Evolutionary conservation across 2,329 filamentous ascomycete genomes (phyloP).

Genomic region (Rhynchosporium secalis): DNA sequence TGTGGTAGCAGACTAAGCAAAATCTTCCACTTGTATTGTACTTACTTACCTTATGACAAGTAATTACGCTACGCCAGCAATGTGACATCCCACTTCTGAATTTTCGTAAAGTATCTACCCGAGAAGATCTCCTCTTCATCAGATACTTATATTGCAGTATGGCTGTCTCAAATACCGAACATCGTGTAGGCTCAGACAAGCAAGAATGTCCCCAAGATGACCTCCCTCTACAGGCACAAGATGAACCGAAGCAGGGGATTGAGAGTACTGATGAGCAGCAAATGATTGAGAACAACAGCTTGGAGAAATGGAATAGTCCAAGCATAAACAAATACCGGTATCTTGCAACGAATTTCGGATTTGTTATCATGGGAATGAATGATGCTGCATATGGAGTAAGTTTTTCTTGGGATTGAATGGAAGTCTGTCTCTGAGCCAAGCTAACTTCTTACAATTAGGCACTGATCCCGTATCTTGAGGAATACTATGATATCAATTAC

Average conservation of each 20-base stretch:
- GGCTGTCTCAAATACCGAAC: not conserved
- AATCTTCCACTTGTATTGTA: too few relatives aligned
- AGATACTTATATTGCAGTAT: not conserved
- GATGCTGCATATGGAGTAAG: conserved; percentile 64
- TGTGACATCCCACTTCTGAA: not conserved
- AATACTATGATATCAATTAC: conserved; percentile 62
- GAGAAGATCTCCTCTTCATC: not conserved
- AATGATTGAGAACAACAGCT: conserved; percentile 12
- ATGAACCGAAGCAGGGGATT: conserved; percentile 17
- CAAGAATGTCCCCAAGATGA: not conserved
- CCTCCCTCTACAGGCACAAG: not conserved
- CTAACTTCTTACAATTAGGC: conserved; percentile 72
- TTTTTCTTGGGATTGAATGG: conserved; percentile 27
- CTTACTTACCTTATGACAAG: not conserved
- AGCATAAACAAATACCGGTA: conserved; percentile 59
- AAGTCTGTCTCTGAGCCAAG: conserved; percentile 62
- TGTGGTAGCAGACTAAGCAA: too few relatives aligned
- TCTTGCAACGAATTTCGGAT: conserved; percentile 58
- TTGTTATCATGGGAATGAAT: conserved; percentile 68
- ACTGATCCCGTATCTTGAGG: conserved; percentile 53
- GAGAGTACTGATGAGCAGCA: conserved; percentile 18
- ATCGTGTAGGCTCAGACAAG: not conserved
- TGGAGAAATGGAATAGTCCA: conserved; percentile 65
- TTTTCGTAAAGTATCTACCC: too few relatives aligned
- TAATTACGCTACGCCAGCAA: not conserved